Evolutionary conservation across 768 basidiomycete genomes (phyloP), one percentile per base, ranked within the genome.

Genomic region (Pilatotrama ljubarskyi): DNA sequence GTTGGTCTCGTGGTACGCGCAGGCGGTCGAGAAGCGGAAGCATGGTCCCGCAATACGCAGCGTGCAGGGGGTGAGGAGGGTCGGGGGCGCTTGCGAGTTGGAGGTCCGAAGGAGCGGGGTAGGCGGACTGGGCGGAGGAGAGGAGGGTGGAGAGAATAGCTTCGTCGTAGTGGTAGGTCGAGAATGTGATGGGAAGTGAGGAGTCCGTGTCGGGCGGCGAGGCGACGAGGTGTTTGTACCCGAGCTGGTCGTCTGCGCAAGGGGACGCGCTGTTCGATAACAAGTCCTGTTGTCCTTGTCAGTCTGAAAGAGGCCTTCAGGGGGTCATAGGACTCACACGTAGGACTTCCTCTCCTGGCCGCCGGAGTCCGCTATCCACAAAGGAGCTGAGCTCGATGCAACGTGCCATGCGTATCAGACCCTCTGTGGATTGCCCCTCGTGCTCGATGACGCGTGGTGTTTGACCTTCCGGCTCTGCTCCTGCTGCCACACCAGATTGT

Each of bases 221-320:
- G 18, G 54, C 49, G 24, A 54, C 32, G 20, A 68, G 55, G 20
- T 50, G 47, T 37, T 41, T 64, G 55, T 49, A 63, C 36, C 67
- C 67, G n/a, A 66, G 50, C 40, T 63, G 55, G 8, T 64, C 59
- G 49, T 68, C 65, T 3, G 51, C 44, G 32, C 36, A 46, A 4
- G 56, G 57, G 2, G 59, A 49, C 4, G 47, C 13, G 37, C 51
- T 55, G 24, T 53, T 59, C n/a, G 48, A n/a, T 32, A 62, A 42
- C 0, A 59, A 14, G 24, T 67, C 66, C 66, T 67, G 25, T 24
- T 1, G 11, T 11, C 14, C 18, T 17, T 29, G 41, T 58, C 3
- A 58, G 25, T n/a, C 47, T 11, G 2, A 32, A 20, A 24, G 44
- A 20, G 20, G 14, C 25, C n/a, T 22, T 35, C 15, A 4, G 10